phyloP scores from a whole-genome alignment of 495 filamentous ascomycete genomes.

The Penicillium parvum region DNA sequence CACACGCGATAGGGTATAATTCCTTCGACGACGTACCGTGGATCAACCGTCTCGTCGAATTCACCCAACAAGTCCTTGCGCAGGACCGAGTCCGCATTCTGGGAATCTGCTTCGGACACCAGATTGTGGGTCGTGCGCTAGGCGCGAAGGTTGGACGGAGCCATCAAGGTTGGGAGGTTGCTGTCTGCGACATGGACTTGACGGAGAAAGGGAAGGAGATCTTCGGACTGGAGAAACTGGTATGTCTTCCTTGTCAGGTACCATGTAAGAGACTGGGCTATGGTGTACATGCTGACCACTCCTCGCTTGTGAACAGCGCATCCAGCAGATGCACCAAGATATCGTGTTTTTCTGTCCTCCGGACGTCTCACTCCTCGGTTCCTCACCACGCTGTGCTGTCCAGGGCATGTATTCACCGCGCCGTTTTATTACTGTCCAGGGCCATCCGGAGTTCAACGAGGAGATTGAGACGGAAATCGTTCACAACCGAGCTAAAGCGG shows the following conservation, averaged over 20 bases:
- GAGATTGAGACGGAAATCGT: constrained; percentile 72
- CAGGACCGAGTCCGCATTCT: constrained; percentile 62
- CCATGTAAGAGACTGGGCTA: no score
- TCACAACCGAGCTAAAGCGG: constrained; percentile 49
- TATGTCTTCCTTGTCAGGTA: constrained; percentile 37
- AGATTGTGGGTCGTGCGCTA: constrained; percentile 78
- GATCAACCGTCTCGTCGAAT: constrained; percentile 73
- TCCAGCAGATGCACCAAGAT: constrained; percentile 91
- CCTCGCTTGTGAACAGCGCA: constrained; percentile 46
- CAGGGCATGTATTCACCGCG: constrained; percentile 75
- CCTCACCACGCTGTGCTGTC: constrained; percentile 61
- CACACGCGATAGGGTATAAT: constrained; percentile 44
- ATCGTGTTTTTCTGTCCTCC: constrained; percentile 63
- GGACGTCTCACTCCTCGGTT: constrained; percentile 59
- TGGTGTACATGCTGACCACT: constrained; percentile 1
- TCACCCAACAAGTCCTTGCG: constrained; percentile 52
- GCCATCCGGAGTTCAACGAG: constrained; percentile 83
- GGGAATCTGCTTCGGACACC: constrained; percentile 88
- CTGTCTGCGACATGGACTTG: constrained; percentile 65
- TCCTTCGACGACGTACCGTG: constrained; percentile 68
- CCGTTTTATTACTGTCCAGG: constrained; percentile 74
- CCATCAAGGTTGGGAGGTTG: constrained; percentile 73
- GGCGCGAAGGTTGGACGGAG: constrained; percentile 63
- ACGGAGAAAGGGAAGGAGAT: constrained; percentile 67
- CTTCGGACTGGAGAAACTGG: constrained; percentile 65